phyloP scores from a whole-genome alignment of 176 grass and related monocot species.

The Rhynchospora tenuis region DNA sequence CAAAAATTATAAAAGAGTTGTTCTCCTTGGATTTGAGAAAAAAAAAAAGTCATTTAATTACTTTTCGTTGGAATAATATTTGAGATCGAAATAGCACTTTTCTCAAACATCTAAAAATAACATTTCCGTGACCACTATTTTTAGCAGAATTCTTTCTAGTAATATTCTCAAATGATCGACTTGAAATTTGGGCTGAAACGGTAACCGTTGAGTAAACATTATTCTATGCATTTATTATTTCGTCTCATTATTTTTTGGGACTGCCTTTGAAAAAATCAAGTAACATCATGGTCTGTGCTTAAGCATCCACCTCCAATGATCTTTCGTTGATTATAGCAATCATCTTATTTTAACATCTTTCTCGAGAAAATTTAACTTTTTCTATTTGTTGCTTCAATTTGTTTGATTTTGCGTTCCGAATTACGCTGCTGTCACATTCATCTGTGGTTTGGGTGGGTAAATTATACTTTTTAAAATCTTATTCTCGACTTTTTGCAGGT shows the following conservation, averaged over 20 bases:
- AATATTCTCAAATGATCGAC: too few species aligned
- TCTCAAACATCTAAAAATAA: too few species aligned
- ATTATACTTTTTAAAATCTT: background rate
- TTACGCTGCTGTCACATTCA: background rate
- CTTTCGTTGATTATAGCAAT: background rate
- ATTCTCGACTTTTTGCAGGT: background rate
- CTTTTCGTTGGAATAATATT: too few species aligned
- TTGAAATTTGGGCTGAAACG: background rate
- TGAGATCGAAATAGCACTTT: too few species aligned
- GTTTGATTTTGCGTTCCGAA: conserved; percentile 6
- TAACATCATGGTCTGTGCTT: background rate
- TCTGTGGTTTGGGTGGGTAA: background rate
- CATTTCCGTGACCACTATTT: too few species aligned
- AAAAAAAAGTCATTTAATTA: too few species aligned
- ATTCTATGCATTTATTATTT: background rate
- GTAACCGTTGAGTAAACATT: background rate
- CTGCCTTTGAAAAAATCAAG: background rate
- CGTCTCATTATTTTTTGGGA: background rate
- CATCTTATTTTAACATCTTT: background rate
- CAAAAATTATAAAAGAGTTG: too few species aligned
- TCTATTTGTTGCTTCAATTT: conserved; percentile 8
- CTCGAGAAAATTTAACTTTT: conserved; percentile 4
- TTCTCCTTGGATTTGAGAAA: too few species aligned
- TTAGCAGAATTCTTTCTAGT: too few species aligned
- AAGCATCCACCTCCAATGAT: background rate